Evolutionary conservation across 345 rosid species (phyloP).

Genomic region (Viola odorata): DNA sequence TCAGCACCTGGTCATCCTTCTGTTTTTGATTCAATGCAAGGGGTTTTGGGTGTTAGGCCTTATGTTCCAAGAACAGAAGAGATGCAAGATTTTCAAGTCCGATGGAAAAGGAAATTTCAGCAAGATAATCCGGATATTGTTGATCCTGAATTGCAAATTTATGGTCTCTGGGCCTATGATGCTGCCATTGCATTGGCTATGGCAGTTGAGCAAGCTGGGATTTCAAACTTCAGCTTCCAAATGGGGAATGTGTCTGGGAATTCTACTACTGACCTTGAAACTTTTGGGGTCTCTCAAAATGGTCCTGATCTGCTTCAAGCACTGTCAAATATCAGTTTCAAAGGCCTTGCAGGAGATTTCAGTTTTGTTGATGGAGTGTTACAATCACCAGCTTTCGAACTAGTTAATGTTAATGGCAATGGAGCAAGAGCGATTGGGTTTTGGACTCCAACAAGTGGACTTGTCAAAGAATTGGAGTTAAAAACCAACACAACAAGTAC

Average conservation of each 20-base stretch:
- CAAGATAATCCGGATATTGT: conserved; percentile 11
- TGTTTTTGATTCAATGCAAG: conserved; percentile 31
- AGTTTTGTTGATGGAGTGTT: conserved; percentile 29
- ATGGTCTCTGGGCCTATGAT: conserved; percentile 42
- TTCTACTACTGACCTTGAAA: conserved; percentile 6
- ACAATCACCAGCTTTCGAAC: conserved; percentile 21
- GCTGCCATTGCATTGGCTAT: conserved; percentile 33
- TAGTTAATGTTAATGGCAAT: conserved; percentile 34
- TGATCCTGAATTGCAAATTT: conserved; percentile 11
- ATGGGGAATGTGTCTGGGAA: conserved; percentile 5
- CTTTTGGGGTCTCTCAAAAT: conserved; percentile 15
- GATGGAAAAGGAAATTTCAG: conserved; percentile 28
- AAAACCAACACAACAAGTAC: background rate
- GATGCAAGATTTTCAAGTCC: conserved; percentile 12
- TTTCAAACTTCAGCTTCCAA: conserved; percentile 1
- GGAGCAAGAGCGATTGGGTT: conserved; percentile 23
- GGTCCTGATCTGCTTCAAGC: conserved; percentile 22
- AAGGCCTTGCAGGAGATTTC: conserved; percentile 34
- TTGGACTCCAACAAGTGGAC: conserved; percentile 26
- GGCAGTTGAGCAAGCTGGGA: conserved; percentile 28
- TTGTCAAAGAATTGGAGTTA: background rate
- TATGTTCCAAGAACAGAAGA: conserved; percentile 16
- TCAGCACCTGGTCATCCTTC: background rate
- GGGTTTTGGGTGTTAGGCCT: conserved; percentile 33
- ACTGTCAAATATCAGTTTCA: conserved; percentile 19